These are phyloP conservation scores for Verticillium isaacii DNA, from an alignment of 2,329 filamentous ascomycete genomes.

Conservation along the genomic window DNA sequence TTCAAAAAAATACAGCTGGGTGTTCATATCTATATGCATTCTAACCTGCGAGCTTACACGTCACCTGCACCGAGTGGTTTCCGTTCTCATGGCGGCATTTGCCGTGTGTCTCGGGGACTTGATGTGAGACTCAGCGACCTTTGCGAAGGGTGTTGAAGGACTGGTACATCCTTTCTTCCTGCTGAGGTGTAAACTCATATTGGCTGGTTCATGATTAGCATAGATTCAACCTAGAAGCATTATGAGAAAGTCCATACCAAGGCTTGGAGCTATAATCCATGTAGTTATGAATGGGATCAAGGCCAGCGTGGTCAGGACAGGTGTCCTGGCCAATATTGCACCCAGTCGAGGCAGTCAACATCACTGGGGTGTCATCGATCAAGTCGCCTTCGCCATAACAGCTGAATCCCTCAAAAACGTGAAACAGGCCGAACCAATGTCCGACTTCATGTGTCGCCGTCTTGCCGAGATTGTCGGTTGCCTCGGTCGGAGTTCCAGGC, in stretches of 20 bases:
- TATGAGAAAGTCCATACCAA: constrained; percentile 9
- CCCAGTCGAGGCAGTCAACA: constrained; percentile 19
- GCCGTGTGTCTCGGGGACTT: no score
- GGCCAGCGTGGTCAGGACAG: constrained; percentile 17
- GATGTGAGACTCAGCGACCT: background rate
- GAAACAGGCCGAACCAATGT: constrained; percentile 39
- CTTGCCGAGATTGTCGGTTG: constrained; percentile 8
- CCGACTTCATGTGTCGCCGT: constrained; percentile 31
- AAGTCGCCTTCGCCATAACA: constrained; percentile 24
- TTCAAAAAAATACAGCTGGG: no score
- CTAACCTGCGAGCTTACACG: no score
- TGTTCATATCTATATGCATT: no score
- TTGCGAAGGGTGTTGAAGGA: constrained; percentile 4
- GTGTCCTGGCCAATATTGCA: constrained; percentile 25
- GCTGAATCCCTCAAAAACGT: constrained; percentile 32
- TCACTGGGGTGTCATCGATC: constrained; percentile 32
- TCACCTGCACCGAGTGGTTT: no score
- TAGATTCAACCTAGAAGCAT: fast-evolving
- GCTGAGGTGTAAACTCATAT: constrained; percentile 3
- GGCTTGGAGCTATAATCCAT: constrained; percentile 18
- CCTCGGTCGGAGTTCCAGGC: constrained; percentile 12
- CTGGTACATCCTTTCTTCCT: constrained; percentile 6
- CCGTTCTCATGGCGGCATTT: no score
- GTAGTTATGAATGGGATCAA: constrained; percentile 22
- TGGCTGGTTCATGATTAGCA: background rate